Evolutionary conservation across 441 rosid species (phyloP).

Genomic region (Rhodomyrtus psidioides): DNA sequence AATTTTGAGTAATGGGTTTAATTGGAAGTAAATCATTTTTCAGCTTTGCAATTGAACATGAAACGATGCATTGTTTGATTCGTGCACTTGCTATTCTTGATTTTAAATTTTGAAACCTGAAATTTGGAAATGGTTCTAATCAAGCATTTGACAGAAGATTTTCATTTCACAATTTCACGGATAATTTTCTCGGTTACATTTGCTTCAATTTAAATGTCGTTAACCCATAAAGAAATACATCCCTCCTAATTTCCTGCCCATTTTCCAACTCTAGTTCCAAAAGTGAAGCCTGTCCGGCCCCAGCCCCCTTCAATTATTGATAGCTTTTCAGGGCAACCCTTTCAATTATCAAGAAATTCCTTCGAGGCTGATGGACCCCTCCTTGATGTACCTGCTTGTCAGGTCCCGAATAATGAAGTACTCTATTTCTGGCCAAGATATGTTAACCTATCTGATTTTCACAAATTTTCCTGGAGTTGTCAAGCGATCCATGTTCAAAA

Average conservation of each 20-base stretch:
- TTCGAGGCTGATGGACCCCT: neutral
- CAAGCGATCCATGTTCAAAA: neutral
- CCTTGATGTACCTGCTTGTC: neutral
- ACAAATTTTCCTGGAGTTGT: neutral
- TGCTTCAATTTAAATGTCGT: neutral
- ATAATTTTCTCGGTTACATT: neutral
- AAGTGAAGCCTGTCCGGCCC: neutral
- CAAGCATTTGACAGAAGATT: neutral
- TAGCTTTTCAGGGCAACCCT: neutral
- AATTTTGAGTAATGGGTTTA: neutral
- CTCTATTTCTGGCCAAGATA: neutral
- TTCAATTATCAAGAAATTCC: neutral
- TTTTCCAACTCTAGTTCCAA: neutral
- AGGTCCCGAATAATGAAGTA: neutral
- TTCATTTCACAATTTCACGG: neutral
- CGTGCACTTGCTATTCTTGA: neutral
- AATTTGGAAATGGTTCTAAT: neutral
- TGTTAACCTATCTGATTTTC: neutral
- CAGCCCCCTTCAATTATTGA: neutral
- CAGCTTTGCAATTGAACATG: neutral
- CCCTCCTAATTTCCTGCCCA: neutral
- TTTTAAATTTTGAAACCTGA: neutral
- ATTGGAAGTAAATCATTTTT: neutral
- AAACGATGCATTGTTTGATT: neutral
- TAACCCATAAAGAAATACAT: neutral